These are phyloP conservation scores for Leccinum pachyderme DNA, from an alignment of 1,284 basidiomycete genomes.

Conservation along the genomic window DNA sequence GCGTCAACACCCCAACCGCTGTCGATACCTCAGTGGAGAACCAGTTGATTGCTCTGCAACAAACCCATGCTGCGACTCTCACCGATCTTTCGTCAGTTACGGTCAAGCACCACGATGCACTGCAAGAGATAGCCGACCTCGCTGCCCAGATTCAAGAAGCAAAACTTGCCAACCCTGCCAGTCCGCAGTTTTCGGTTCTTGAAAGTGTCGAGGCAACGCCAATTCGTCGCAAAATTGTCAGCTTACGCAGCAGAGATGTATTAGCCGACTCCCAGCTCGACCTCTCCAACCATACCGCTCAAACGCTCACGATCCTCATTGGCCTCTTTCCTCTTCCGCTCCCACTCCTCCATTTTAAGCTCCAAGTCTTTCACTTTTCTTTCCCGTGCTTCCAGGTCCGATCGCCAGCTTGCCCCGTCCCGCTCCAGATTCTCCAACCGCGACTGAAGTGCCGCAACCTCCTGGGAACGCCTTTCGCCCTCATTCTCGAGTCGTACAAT, in stretches of 20 bases:
- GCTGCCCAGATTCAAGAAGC: conserved; percentile 81
- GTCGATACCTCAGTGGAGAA: conserved; percentile 46
- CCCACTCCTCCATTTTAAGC: conserved; percentile 71
- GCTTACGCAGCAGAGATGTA: conserved; percentile 46
- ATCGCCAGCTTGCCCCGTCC: conserved; percentile 72
- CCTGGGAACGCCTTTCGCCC: conserved; percentile 64
- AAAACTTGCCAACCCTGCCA: conserved; percentile 52
- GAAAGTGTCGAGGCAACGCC: conserved; percentile 48
- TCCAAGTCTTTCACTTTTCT: conserved; percentile 73
- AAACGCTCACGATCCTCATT: conserved; percentile 64
- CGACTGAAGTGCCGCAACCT: conserved; percentile 67
- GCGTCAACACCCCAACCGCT: conserved; percentile 31
- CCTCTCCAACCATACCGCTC: conserved; percentile 63
- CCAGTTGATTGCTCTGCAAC: conserved; percentile 66
- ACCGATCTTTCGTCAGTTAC: conserved; percentile 77
- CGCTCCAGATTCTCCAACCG: conserved; percentile 70
- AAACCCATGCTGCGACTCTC: conserved; percentile 76
- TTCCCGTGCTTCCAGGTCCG: conserved; percentile 82
- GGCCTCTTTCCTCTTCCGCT: conserved; percentile 64
- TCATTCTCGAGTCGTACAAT: conserved; percentile 81
- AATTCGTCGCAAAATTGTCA: conserved; percentile 50
- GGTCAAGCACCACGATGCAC: conserved; percentile 83
- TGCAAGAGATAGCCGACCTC: conserved; percentile 85
- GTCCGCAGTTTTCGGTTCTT: conserved; percentile 47
- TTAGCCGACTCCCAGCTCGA: conserved; percentile 53